phyloP scores from a whole-genome alignment of 768 basidiomycete species.

The Kwoniella europaea region DNA sequence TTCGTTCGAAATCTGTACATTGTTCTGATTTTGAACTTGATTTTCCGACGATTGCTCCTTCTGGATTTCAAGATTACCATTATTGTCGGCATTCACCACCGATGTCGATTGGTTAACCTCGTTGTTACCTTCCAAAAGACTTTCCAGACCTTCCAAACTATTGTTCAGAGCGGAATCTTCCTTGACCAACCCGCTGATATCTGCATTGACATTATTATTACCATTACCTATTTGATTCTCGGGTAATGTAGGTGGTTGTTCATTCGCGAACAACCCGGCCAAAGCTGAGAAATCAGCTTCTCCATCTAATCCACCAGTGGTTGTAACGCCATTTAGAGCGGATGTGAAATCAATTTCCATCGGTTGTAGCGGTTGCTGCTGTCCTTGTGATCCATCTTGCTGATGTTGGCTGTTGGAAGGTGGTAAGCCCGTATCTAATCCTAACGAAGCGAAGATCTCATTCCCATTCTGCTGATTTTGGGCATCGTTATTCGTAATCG shows the following conservation, averaged over 20 bases:
- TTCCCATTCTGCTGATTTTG: not conserved
- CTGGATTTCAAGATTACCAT: too few species aligned
- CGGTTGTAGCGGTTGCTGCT: not conserved
- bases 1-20: too few species aligned
- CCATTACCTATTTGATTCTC: too few species aligned
- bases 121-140: not conserved
- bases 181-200: not conserved
- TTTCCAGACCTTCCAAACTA: not conserved
- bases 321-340: slow-evolving; percentile 1
- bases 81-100: not conserved
- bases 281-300: slow-evolving; percentile 27
- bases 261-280: slow-evolving; percentile 25
- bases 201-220: not conserved
- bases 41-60: too few species aligned
- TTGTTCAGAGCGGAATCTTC: not conserved
- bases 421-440: not conserved
- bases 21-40: too few species aligned
- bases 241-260: not conserved
- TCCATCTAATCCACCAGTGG: slow-evolving; percentile 3
- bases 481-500: not conserved
- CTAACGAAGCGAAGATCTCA: slow-evolving; percentile 7
- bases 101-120: not conserved
- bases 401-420: not conserved
- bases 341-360: slow-evolving; percentile 23
- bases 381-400: not conserved